Percentiles rank a stretch among this genome's conserved stretches.
Conservation (phyloP, 306 rosid genomes). For the Corylus heterophylla region DNA sequence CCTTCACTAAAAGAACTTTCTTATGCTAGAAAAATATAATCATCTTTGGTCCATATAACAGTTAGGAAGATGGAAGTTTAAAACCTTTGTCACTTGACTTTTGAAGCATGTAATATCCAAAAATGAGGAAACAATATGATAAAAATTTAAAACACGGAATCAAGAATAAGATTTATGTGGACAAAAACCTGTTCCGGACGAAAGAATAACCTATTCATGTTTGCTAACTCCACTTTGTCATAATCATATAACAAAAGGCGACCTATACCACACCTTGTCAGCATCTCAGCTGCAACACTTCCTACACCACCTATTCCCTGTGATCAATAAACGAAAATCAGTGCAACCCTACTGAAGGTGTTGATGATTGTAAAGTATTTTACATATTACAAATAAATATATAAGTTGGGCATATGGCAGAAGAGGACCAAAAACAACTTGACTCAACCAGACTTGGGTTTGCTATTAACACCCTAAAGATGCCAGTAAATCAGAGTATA, state of each 20-base stretch:
- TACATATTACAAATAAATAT: background rate
- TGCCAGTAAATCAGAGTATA: background rate
- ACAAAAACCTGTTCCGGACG: conserved; percentile 88
- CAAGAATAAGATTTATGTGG: conserved; percentile 17
- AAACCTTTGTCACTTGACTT: conserved; percentile 15
- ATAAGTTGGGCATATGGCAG: background rate
- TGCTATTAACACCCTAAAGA: background rate
- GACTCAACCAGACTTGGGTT: background rate
- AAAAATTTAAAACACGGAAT: background rate
- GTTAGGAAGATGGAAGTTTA: background rate
- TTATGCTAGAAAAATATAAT: conserved; percentile 5
- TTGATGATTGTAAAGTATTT: background rate
- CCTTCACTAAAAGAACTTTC: conserved; percentile 25
- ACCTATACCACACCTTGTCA: conserved; percentile 97
- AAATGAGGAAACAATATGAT: background rate
- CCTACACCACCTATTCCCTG: conserved; percentile 99
- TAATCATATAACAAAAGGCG: conserved; percentile 95
- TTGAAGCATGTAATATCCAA: conserved; percentile 6
- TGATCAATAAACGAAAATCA: conserved; percentile 6
- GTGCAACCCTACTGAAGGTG: background rate
- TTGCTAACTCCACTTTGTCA: conserved; percentile 97
- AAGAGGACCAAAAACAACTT: background rate
- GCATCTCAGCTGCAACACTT: conserved; percentile 99
- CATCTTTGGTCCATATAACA: background rate
- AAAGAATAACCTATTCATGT: conserved; percentile 96